These are phyloP conservation scores for Backusella mclennaniae DNA, from an alignment of 192 early-diverging fungal species.

Conservation along the genomic window DNA sequence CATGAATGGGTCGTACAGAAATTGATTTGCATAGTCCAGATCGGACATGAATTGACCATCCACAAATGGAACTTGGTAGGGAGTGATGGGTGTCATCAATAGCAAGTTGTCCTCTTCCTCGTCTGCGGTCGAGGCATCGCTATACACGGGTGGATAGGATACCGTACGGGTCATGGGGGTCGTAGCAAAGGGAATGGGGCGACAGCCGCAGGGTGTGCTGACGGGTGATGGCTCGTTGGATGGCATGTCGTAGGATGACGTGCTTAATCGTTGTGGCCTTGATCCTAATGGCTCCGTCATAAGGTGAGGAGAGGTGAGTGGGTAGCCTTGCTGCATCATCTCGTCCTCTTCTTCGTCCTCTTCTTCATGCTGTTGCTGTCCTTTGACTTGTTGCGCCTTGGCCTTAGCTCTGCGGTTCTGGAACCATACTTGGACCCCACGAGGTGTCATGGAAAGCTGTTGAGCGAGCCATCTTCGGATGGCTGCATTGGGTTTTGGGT, in stretches of 20 bases:
- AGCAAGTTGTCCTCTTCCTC: conserved; percentile 10
- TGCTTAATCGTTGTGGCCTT: conserved; percentile 2
- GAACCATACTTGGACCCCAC: conserved; percentile 84
- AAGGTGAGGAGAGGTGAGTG: not conserved
- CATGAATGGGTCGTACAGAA: not conserved
- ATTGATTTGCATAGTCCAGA: not conserved
- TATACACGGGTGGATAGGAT: not conserved
- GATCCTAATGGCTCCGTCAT: conserved; percentile 9
- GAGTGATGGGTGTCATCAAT: conserved; percentile 14
- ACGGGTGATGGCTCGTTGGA: not conserved
- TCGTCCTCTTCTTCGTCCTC: not conserved
- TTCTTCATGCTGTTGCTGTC: not conserved
- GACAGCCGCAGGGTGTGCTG: not conserved
- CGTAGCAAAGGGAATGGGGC: not conserved
- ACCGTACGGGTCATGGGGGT: conserved; percentile 1
- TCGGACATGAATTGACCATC: not conserved
- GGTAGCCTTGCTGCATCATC: not conserved
- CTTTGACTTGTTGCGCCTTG: conserved; percentile 52
- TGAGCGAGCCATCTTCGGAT: conserved; percentile 61
- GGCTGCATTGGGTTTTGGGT: conserved; percentile 63
- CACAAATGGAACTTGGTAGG: conserved; percentile 8
- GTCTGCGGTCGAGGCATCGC: not conserved
- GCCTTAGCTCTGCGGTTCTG: conserved; percentile 88
- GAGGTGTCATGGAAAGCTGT: conserved; percentile 63
- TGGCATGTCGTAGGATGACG: not conserved